phyloP scores from a whole-genome alignment of 345 rosid species.

The Dimocarpus longan region DNA sequence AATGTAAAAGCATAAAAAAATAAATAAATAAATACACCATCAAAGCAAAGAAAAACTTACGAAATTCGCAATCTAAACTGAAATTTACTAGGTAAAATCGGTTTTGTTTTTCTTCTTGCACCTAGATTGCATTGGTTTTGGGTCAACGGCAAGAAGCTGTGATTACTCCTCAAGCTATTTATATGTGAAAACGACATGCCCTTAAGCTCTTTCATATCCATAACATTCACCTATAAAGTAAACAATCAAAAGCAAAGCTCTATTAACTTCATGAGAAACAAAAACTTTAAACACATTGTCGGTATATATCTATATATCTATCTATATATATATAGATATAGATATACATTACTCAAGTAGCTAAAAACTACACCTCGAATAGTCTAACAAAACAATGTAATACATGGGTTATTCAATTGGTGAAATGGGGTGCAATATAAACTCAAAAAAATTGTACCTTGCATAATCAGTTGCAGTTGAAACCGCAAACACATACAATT shows the following conservation, averaged over 20 bases:
- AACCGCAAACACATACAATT: not conserved
- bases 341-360: too few relatives aligned
- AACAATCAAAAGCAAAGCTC: not conserved
- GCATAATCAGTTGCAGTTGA: not conserved
- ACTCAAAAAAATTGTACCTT: not conserved
- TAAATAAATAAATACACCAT: not conserved
- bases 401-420: not conserved
- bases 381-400: not conserved
- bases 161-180: constrained; percentile 30
- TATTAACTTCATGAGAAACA: not conserved
- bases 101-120: constrained; percentile 7
- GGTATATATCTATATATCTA: not conserved
- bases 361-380: not conserved
- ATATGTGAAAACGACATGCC: constrained; percentile 27
- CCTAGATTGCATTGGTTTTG: constrained; percentile 30
- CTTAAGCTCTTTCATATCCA: constrained; percentile 28
- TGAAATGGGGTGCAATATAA: not conserved
- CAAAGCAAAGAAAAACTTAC: constrained; percentile 40
- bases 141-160: constrained; percentile 25
- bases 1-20: not conserved
- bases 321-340: too few relatives aligned
- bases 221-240: constrained; percentile 34
- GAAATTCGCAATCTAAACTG: constrained; percentile 33
- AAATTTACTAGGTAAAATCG: constrained; percentile 7
- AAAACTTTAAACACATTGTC: not conserved